Conservation (phyloP, 1,284 basidiomycete species). For the Pseudomicrostroma phylloplanum region DNA sequence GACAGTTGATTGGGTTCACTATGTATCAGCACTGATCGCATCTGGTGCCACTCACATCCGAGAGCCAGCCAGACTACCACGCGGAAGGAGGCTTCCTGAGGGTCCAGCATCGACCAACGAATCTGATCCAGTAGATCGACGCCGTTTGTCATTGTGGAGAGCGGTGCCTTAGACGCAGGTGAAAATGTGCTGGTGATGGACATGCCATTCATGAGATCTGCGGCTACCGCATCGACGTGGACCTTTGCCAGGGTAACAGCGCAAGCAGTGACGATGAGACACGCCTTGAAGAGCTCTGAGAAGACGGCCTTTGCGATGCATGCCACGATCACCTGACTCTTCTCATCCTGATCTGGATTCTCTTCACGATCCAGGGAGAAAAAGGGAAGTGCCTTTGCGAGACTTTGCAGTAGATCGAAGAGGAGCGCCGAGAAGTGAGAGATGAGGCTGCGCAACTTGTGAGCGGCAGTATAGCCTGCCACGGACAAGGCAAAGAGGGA, state of each 20-base stretch:
- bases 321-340: background rate
- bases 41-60: background rate
- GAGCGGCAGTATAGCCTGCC: background rate
- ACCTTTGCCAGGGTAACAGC: background rate
- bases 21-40: no score
- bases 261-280: background rate
- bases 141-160: no score
- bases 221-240: background rate
- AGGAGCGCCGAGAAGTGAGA: background rate
- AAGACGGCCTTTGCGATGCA: background rate
- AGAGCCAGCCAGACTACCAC: slow-evolving; percentile 6
- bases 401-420: background rate
- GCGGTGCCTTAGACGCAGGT: no score
- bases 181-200: no score
- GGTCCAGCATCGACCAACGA: background rate
- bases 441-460: background rate
- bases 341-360: background rate
- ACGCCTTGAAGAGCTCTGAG: background rate
- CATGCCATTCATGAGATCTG: background rate
- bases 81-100: background rate
- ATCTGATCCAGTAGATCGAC: no score
- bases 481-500: slow-evolving; percentile 5
- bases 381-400: background rate
- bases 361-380: background rate
- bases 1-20: no score